Percentiles rank a stretch among this genome's conserved stretches.
These are phyloP conservation scores for Didymella keratinophila DNA, from an alignment of 2,329 filamentous ascomycete genomes.

Conservation along the genomic window DNA sequence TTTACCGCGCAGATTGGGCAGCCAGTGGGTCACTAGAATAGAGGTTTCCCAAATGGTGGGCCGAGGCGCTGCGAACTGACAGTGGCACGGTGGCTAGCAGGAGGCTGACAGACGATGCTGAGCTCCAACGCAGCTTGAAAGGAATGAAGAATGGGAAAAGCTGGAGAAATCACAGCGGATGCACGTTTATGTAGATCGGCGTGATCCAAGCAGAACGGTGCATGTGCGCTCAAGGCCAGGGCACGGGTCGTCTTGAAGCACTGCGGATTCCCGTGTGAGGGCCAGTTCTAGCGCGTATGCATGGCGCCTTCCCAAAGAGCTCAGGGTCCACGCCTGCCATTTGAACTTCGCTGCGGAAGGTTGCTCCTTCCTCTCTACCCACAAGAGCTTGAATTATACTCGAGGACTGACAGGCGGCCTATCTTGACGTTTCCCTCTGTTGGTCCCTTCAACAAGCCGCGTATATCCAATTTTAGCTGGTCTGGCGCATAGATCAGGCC, in stretches of 20 bases:
- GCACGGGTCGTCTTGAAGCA: conserved; percentile 16
- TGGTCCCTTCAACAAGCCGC: conserved; percentile 19
- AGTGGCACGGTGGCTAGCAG: conserved; percentile 24
- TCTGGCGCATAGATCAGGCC: conserved; percentile 23
- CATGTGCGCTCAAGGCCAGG: conserved; percentile 15
- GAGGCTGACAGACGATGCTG: conserved; percentile 20
- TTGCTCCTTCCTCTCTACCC: conserved; percentile 14
- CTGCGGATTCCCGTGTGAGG: conserved; percentile 18
- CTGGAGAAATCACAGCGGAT: conserved; percentile 3
- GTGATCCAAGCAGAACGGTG: conserved; percentile 17
- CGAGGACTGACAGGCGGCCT: conserved; percentile 17
- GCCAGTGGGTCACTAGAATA: conserved; percentile 25
- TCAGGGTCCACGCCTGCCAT: conserved; percentile 22
- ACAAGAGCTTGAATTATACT: conserved; percentile 12
- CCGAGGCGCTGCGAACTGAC: conserved; percentile 26
- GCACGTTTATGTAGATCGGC: conserved; percentile 14
- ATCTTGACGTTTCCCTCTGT: conserved; percentile 19
- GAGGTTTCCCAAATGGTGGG: conserved; percentile 15
- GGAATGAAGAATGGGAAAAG: conserved; percentile 10
- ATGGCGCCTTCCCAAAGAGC: conserved; percentile 22
- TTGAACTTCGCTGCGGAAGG: conserved; percentile 15
- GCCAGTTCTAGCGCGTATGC: conserved; percentile 22
- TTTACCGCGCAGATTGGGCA: conserved; percentile 49
- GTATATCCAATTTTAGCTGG: conserved; percentile 16
- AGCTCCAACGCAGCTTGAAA: conserved; percentile 1